Evolutionary conservation across 2,329 filamentous ascomycete genomes (phyloP).

Genomic region (Juglanconis oblonga): DNA sequence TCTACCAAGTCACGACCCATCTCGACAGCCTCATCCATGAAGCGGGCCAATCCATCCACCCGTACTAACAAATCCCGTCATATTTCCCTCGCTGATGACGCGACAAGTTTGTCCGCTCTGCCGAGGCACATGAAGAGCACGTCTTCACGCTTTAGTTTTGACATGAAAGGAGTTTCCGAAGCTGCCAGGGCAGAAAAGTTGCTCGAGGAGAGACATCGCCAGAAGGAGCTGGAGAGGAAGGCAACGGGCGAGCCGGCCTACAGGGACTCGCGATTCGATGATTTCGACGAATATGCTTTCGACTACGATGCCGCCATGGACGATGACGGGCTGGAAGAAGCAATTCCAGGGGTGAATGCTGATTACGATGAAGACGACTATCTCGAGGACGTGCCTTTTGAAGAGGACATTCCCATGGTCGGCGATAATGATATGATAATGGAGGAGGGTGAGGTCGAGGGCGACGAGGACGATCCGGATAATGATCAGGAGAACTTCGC

Average conservation of each 20-base stretch:
- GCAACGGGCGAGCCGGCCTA: conserved; percentile 32
- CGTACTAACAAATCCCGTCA: conserved; percentile 48
- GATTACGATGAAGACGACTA: conserved; percentile 42
- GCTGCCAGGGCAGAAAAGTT: conserved; percentile 65
- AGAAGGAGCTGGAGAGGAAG: conserved; percentile 62
- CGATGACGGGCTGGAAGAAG: conserved; percentile 63
- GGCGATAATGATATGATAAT: conserved; percentile 20
- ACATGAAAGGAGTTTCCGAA: conserved; percentile 57
- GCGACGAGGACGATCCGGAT: conserved; percentile 41
- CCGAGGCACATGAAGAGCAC: conserved; percentile 71
- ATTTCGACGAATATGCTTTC: conserved; percentile 59
- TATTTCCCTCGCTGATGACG: conserved; percentile 48
- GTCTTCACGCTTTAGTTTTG: conserved; percentile 78
- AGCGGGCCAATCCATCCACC: conserved; percentile 31
- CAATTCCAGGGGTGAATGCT: conserved; percentile 58
- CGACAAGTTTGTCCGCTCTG: conserved; percentile 43
- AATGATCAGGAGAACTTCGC: conserved; percentile 61
- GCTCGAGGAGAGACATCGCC: conserved; percentile 69
- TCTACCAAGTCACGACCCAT: conserved; percentile 29
- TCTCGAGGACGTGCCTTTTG: conserved; percentile 28
- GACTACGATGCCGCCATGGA: conserved; percentile 65
- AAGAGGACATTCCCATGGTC: conserved; percentile 17
- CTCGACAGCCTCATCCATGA: conserved; percentile 11
- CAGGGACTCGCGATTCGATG: conserved; percentile 56
- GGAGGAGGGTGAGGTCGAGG: conserved; percentile 22